Percentiles rank a stretch among this genome's conserved stretches.
Evolutionary conservation across 352 stramenopile species (phyloP).

Genomic region (Globisporangium perplexum): DNA sequence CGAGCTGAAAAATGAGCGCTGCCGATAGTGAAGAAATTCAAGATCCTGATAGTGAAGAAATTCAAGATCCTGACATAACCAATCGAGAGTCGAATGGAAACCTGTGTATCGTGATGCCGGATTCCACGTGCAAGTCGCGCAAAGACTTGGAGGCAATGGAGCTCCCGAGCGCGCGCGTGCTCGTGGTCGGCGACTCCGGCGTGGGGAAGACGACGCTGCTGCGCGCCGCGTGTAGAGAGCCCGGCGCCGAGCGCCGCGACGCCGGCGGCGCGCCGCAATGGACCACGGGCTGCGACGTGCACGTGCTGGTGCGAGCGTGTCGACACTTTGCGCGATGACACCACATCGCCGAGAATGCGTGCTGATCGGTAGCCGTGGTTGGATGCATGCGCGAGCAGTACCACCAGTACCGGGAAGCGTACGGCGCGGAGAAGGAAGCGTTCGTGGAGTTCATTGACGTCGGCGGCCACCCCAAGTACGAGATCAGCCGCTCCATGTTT

Average conservation of each 20-base stretch:
- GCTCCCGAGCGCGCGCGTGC: constrained; percentile 61
- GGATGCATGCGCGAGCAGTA: constrained; percentile 12
- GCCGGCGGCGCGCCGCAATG: constrained; percentile 19
- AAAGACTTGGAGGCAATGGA: constrained; percentile 35
- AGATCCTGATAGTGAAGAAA: neutral
- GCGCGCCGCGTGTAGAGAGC: constrained; percentile 39
- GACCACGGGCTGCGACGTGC: constrained; percentile 80
- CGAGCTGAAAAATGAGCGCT: neutral
- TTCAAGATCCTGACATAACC: no score
- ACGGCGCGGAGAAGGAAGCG: constrained; percentile 34
- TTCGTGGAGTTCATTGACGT: constrained; percentile 86
- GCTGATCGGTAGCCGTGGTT: neutral
- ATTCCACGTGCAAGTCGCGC: neutral
- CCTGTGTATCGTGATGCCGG: neutral
- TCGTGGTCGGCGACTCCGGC: constrained; percentile 82
- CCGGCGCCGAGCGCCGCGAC: constrained; percentile 9
- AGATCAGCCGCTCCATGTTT: constrained; percentile 73
- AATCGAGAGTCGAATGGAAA: neutral
- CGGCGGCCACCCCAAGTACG: constrained; percentile 74
- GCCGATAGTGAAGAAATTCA: neutral
- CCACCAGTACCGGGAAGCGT: constrained; percentile 27
- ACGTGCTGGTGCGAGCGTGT: constrained; percentile 81
- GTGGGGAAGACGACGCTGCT: constrained; percentile 82
- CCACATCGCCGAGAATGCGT: neutral
- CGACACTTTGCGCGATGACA: no score